Base-by-base conservation (phyloP, 768 basidiomycete genomes). In the Kwoniella sp. region DNA sequence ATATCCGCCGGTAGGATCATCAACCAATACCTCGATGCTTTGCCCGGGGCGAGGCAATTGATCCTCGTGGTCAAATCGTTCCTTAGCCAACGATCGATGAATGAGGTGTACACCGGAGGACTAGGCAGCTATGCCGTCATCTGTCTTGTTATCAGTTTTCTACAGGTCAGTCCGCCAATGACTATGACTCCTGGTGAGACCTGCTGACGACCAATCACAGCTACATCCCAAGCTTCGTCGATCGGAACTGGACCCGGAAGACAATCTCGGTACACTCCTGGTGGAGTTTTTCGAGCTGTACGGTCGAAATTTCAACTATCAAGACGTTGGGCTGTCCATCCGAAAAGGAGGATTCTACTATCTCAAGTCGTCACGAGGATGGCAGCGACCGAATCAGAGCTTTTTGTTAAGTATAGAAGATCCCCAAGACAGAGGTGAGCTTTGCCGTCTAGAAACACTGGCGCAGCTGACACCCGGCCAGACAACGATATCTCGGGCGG, bases 241-340 rank as follows among this genome's bases (percentile, higher is more conserved):
- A 48, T 87, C 84, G 0, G 88, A 92, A 74, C 88, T 99, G 25
- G 84, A 92, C 62, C 83, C 90, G 0, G 83, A 84, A 60, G 79
- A 81, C 63, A 98, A 98, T 67, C 79, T 98, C 9, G 95, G 95
- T 1, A 87, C 92, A n/a, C 77, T 99, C 48, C 80, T 95, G 38
- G 82, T 96, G 79, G 95, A 99, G 74, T 96, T 98, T 71, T 95
- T 98, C 67, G 92, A 98, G 78, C 79, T 93, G 11, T 98, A 98
- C 71, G 93, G 92, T 14, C 78, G 80, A 42, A 83, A 84, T 71
- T 98, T 96, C 80, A 91, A 92, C 73, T 95, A 89, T 62, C 82
- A 85, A 47, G 84, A 88, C 66, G 83, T 85, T 15, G 93, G 93
- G 8, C 88, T 99, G 58, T 90, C 89, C 11, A 72, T 98, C 19